Evolutionary conservation across 352 stramenopile genomes (phyloP).

Genomic region (Pythium chondricola): DNA sequence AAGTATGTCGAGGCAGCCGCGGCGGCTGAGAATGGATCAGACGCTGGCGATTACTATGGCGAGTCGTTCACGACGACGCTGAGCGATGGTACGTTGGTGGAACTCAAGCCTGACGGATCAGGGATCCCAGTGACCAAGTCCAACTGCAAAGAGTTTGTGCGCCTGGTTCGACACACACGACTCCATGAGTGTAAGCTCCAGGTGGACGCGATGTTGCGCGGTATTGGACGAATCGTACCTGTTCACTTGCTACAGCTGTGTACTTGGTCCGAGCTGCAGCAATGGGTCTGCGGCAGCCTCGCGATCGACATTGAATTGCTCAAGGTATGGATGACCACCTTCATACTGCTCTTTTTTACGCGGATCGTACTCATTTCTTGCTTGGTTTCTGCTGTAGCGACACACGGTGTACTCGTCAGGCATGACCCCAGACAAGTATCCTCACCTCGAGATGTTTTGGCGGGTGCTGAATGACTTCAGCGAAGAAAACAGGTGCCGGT

Average conservation of each 20-base stretch:
- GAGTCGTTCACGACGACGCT: constrained; percentile 71
- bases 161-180: constrained; percentile 47
- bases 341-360: too few species aligned
- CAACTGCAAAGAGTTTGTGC: constrained; percentile 71
- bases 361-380: too few species aligned
- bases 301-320: constrained; percentile 67
- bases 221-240: constrained; percentile 64
- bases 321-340: constrained; percentile 29
- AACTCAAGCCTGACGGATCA: constrained; percentile 44
- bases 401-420: constrained; percentile 77
- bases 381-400: constrained; percentile 23
- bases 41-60: constrained; percentile 32
- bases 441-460: constrained; percentile 79
- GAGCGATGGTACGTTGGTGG: constrained; percentile 56
- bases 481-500: constrained; percentile 72
- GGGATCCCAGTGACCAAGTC: constrained; percentile 52
- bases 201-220: constrained; percentile 66
- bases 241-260: constrained; percentile 65
- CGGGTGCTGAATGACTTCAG: constrained; percentile 47
- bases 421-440: constrained; percentile 63
- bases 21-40: constrained; percentile 1
- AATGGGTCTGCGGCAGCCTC: constrained; percentile 75
- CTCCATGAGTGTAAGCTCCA: constrained; percentile 72
- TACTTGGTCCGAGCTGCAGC: constrained; percentile 71
- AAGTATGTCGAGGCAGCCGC: constrained; percentile 20